phyloP scores from a whole-genome alignment of 148 eudicot genomes.

The Amaranthus palmeri region DNA sequence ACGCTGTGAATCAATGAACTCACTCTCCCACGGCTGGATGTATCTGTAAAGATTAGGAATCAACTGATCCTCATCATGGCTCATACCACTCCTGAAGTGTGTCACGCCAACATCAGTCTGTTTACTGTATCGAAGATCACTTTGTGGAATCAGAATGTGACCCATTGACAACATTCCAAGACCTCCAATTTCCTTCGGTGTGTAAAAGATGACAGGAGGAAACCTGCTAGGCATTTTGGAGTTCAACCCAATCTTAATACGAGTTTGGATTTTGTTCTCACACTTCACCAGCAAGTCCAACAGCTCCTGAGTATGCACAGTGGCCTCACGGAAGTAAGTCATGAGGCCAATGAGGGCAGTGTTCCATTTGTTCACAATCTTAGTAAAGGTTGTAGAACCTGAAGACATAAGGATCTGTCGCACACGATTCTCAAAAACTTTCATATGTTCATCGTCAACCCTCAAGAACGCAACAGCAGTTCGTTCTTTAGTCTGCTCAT shows the following conservation, averaged over 20 bases:
- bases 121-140: conserved; percentile 95
- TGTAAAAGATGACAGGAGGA: conserved; percentile 97
- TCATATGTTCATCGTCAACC: conserved; percentile 98
- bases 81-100: conserved; percentile 99
- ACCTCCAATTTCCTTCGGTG: conserved; percentile 99
- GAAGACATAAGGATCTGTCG: conserved; percentile 99
- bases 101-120: conserved; percentile 99
- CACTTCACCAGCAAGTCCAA: conserved; percentile 93
- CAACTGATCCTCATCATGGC: conserved; percentile 98
- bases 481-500: conserved; percentile 96
- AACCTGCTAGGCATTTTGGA: conserved; percentile 99
- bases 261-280: conserved; percentile 98
- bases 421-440: conserved; percentile 94
- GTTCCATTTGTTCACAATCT: conserved; percentile 97
- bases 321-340: conserved; percentile 99
- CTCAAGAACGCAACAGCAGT: conserved; percentile 97
- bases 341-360: conserved; percentile 95
- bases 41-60: conserved; percentile 98
- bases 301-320: conserved; percentile 97
- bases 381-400: conserved; percentile 99
- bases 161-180: conserved; percentile 99
- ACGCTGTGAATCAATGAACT: conserved; percentile 95
- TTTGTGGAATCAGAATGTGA: conserved; percentile 97
- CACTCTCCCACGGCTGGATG: conserved; percentile 99
- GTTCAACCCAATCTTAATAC: conserved; percentile 96